Base-by-base conservation (phyloP, 2,329 filamentous ascomycete species). In the Septoria linicola region DNA sequence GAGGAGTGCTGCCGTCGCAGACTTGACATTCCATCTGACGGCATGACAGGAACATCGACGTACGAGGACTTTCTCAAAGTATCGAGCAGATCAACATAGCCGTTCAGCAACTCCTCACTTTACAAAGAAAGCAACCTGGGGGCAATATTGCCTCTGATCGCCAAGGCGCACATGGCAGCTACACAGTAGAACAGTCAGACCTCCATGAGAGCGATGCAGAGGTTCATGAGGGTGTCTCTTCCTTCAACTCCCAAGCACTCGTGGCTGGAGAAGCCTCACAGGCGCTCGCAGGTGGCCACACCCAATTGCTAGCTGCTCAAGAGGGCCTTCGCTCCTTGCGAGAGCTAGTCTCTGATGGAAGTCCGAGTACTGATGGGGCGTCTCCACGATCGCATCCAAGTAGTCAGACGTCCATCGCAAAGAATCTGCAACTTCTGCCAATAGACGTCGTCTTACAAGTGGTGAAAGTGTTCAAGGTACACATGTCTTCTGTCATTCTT, bases 261-360 rank as follows among this genome's bases (percentile, higher is more conserved):
- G 14, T 34, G 14, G 52, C 52, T 3, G 47, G 52, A 25, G 47
- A 54, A 43, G 52, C 42, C n/a, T 54, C 52, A 3, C 41, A 50
- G 25, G 37, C 41, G 5, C 46, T 54, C n/a, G 52, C 52, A 5
- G 31, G 37, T 16, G 52, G 49, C 27, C 52, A 50, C 23, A 40
- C 37, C 2, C 52, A 54, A 20, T 36, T 54, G 8, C 30, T 39
- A 3, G 52, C 41, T 8, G 52, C 52, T 8, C 41, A 50, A 36
- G 47, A 54, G 31, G 52, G 52, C 13, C 42, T 54, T 14, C 20
- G 52, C 16, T 42, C 37, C 13, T 42, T 54, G 2, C 36, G 47
- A 20, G 36, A 47, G 10, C 30, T 51, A 7, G 47, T 54, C 1
- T 37, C 37, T 13, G 37, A 27, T 17, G 30, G 37, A 11, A 48